Evolutionary conservation across 2,329 filamentous ascomycete species (phyloP).

Genomic region (Fusarium tjaetaba): DNA sequence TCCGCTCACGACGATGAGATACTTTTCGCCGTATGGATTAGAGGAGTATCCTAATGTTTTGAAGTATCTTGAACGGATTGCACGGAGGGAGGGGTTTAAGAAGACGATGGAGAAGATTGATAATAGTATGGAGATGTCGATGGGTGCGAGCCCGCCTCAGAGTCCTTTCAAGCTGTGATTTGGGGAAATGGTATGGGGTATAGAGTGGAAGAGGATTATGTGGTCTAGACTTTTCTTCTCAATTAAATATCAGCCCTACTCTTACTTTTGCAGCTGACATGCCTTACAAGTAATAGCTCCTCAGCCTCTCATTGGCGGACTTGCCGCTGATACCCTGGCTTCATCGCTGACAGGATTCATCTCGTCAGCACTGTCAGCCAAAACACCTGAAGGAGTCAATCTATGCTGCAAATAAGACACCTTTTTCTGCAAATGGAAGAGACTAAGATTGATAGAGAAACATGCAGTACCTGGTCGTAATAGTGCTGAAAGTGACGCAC

Average conservation of each 20-base stretch:
- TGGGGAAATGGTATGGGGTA: background rate
- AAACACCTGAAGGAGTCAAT: background rate
- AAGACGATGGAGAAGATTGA: slow-evolving; percentile 61
- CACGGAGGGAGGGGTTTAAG: slow-evolving; percentile 56
- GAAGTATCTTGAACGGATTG: slow-evolving; percentile 57
- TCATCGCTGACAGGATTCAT: background rate
- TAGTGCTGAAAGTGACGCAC: background rate
- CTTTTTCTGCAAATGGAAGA: rapidly evolving
- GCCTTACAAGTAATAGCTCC: background rate
- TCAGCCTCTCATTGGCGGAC: background rate
- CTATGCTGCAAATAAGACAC: background rate
- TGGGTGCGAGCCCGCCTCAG: slow-evolving; percentile 41
- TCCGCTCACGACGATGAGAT: slow-evolving; percentile 68
- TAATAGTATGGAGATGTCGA: slow-evolving; percentile 52
- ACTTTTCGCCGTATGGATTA: slow-evolving; percentile 58
- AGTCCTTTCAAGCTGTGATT: slow-evolving; percentile 6
- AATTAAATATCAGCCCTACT: background rate
- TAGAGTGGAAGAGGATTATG: background rate
- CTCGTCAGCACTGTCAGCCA: background rate
- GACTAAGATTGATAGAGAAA: background rate
- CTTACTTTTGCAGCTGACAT: background rate
- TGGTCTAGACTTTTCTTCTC: background rate
- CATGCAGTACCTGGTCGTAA: rapidly evolving
- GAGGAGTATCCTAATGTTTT: slow-evolving; percentile 55
- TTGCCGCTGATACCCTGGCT: rapidly evolving